Evolutionary conservation across 768 basidiomycete species (phyloP).

Genomic region (Mycena olivaceomarginata): DNA sequence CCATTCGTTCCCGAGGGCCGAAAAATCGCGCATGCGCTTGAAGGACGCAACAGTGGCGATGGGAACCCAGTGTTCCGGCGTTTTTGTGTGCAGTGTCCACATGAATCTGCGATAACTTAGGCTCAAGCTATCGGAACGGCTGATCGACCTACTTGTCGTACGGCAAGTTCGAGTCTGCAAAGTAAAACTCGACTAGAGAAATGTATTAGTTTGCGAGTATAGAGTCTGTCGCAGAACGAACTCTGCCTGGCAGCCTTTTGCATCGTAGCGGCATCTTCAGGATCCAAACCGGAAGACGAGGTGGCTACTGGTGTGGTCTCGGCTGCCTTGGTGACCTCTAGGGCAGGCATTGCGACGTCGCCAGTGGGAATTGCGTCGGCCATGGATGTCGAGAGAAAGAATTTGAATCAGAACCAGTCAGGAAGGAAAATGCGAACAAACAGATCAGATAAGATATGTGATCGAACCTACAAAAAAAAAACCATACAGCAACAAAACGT

Average conservation of each 20-base stretch:
- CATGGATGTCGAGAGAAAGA: slow-evolving; percentile 30
- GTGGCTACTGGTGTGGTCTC: neutral
- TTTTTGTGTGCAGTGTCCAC: slow-evolving; percentile 92
- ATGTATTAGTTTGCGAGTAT: neutral
- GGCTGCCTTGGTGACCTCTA: slow-evolving; percentile 1
- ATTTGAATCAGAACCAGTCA: slow-evolving; percentile 26
- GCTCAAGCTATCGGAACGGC: neutral
- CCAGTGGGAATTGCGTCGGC: slow-evolving; percentile 15
- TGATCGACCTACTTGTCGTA: slow-evolving; percentile 80
- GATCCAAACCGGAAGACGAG: slow-evolving; percentile 16
- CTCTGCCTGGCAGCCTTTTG: slow-evolving; percentile 74
- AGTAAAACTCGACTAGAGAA: slow-evolving; percentile 92
- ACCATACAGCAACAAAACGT: slow-evolving; percentile 26
- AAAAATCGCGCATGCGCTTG: slow-evolving; percentile 93
- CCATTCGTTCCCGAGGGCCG: slow-evolving; percentile 77
- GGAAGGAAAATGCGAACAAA: slow-evolving; percentile 25
- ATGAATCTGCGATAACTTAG: slow-evolving; percentile 79
- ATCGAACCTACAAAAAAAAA: neutral
- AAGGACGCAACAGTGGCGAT: slow-evolving; percentile 92
- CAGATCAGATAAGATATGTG: slow-evolving; percentile 25
- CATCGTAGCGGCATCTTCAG: slow-evolving; percentile 64
- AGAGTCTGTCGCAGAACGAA: slow-evolving; percentile 49
- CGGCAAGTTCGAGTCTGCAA: slow-evolving; percentile 96
- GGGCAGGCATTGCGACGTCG: slow-evolving; percentile 32
- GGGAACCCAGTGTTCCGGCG: slow-evolving; percentile 92